Percentiles rank a stretch among this genome's conserved stretches.
Conservation (phyloP, 768 basidiomycete species). For the Boletus sp. region DNA sequence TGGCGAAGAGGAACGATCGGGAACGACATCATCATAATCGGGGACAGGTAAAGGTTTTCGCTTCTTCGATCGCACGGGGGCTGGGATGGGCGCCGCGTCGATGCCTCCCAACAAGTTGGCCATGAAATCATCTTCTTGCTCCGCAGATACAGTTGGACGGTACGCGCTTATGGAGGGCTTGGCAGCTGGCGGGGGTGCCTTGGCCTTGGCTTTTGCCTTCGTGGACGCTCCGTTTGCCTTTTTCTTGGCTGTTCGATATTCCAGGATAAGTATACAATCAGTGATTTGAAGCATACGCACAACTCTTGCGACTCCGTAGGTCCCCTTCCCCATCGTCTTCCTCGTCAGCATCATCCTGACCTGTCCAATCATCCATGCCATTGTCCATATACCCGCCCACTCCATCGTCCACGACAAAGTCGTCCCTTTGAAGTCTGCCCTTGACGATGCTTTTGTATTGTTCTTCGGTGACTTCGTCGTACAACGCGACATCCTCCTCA, state of each 20-base stretch:
- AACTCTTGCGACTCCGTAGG: conserved; percentile 38
- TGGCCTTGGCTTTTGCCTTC: conserved; percentile 43
- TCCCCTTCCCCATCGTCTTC: conserved; percentile 50
- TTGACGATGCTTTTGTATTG: conserved; percentile 85
- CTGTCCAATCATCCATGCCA: conserved; percentile 93
- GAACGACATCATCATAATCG: conserved; percentile 33
- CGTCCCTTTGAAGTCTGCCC: conserved; percentile 78
- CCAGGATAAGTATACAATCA: neutral
- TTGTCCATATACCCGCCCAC: conserved; percentile 91
- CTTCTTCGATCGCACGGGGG: conserved; percentile 48
- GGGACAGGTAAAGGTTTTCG: conserved; percentile 61
- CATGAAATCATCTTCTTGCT: conserved; percentile 91
- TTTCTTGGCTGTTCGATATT: conserved; percentile 28
- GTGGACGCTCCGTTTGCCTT: conserved; percentile 13
- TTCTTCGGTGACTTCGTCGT: conserved; percentile 88
- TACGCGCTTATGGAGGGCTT: conserved; percentile 77
- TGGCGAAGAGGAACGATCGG: conserved; percentile 39
- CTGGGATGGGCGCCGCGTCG: conserved; percentile 47
- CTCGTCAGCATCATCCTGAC: conserved; percentile 51
- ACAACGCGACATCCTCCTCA: conserved; percentile 69
- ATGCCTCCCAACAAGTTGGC: conserved; percentile 71
- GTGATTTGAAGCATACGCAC: conserved; percentile 27
- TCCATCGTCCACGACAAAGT: conserved; percentile 96
- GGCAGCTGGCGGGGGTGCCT: conserved; percentile 47
- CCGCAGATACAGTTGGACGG: conserved; percentile 68